phyloP scores from a whole-genome alignment of 768 basidiomycete species.

The Obba rivulosa region DNA sequence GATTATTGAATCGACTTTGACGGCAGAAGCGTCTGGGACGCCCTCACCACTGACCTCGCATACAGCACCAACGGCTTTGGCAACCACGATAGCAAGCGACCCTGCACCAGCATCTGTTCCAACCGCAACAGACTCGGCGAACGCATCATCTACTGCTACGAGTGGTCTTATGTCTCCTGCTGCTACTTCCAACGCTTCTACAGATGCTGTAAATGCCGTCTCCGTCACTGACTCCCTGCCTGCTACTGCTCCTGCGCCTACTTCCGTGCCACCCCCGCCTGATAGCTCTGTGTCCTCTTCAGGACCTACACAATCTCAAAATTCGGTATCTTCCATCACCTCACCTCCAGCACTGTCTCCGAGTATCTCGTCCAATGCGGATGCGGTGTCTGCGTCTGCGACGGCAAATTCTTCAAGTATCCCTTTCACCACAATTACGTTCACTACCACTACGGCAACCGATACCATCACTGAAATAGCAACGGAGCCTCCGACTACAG shows the following conservation, averaged over 20 bases:
- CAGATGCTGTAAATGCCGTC: slow-evolving; percentile 2
- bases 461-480: slow-evolving; percentile 11
- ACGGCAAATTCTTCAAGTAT: too few relatives aligned
- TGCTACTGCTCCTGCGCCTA: too few relatives aligned
- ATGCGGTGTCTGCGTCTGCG: too few relatives aligned
- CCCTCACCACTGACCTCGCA: neutral
- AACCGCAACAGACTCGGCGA: neutral
- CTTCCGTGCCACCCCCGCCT: too few relatives aligned
- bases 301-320: too few relatives aligned
- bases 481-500: slow-evolving; percentile 13
- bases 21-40: neutral
- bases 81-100: too few relatives aligned
- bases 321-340: too few relatives aligned
- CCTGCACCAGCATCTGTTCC: too few relatives aligned
- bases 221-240: slow-evolving; percentile 5
- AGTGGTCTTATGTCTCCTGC: neutral
- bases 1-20: neutral
- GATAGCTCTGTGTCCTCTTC: too few relatives aligned
- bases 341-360: too few relatives aligned
- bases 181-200: neutral
- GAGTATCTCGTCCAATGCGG: too few relatives aligned
- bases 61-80: too few relatives aligned
- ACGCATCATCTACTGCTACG: neutral
- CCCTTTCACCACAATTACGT: neutral
- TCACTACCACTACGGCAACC: neutral